phyloP scores from a whole-genome alignment of 495 filamentous ascomycete genomes.

The Penicillium flavigenum region DNA sequence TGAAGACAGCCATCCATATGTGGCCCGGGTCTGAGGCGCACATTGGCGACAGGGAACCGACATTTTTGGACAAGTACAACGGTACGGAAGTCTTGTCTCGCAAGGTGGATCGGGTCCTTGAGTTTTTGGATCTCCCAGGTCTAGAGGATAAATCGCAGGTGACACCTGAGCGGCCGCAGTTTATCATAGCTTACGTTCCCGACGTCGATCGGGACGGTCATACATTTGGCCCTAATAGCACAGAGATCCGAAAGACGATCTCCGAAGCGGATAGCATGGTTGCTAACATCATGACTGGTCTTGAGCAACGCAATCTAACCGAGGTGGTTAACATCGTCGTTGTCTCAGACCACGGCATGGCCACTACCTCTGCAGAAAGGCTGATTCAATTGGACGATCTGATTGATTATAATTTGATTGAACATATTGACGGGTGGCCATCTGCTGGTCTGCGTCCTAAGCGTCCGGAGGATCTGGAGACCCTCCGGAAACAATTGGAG shows the following conservation, averaged over 20 bases:
- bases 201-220: conserved; percentile 87
- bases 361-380: conserved; percentile 77
- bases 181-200: conserved; percentile 93
- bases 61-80: conserved; percentile 81
- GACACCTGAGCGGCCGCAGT: conserved; percentile 62
- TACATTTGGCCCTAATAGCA: conserved; percentile 88
- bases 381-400: conserved; percentile 92
- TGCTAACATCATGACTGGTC: conserved; percentile 66
- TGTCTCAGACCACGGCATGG: conserved; percentile 99
- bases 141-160: conserved; percentile 46
- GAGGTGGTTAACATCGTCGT: conserved; percentile 91
- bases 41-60: conserved; percentile 61
- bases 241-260: conserved; percentile 77
- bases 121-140: conserved; percentile 78
- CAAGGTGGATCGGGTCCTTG: conserved; percentile 76
- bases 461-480: conserved; percentile 54
- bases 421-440: conserved; percentile 93
- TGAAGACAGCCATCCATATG: conserved; percentile 89
- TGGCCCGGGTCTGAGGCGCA: conserved; percentile 95
- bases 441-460: conserved; percentile 83
- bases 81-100: conserved; percentile 65
- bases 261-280: conserved; percentile 76
- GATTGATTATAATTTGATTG: conserved; percentile 69
- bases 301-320: conserved; percentile 81
- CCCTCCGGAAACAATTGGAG: conserved; percentile 35